Conservation (phyloP, 225 moss, liverwort and hornwort species). For the Pseudisothecium myosuroides region DNA sequence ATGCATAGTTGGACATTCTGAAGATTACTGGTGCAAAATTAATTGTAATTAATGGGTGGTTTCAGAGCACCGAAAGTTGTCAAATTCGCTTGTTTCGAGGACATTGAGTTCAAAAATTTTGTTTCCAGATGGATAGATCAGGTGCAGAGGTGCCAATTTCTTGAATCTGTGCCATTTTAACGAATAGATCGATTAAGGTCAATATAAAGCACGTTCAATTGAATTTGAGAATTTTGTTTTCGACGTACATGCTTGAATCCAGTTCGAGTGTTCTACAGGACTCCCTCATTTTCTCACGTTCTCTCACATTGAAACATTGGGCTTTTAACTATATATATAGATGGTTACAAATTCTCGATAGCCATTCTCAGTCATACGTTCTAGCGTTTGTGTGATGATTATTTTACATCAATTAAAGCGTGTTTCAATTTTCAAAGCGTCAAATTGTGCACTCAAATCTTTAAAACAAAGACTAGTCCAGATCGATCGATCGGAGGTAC, state of each 20-base stretch:
- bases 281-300: not conserved
- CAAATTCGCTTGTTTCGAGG: not conserved
- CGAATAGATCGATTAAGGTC: not conserved
- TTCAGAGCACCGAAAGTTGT: not conserved
- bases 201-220: not conserved
- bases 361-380: not conserved
- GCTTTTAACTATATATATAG: too few relatives aligned
- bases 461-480: not conserved
- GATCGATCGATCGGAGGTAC: not conserved
- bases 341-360: not conserved
- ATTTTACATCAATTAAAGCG: not conserved
- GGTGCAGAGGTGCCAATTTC: not conserved
- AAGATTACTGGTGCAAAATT: not conserved
- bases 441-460: not conserved
- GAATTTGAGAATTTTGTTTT: not conserved
- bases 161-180: not conserved
- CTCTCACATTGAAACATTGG: not conserved
- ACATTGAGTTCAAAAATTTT: not conserved
- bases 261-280: not conserved
- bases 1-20: not conserved
- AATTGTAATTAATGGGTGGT: not conserved
- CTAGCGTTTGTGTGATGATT: not conserved
- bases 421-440: not conserved
- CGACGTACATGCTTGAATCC: not conserved
- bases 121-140: not conserved